Evolutionary conservation across 306 rosid genomes (phyloP).

Genomic region (Trichosanthes cucumerina): DNA sequence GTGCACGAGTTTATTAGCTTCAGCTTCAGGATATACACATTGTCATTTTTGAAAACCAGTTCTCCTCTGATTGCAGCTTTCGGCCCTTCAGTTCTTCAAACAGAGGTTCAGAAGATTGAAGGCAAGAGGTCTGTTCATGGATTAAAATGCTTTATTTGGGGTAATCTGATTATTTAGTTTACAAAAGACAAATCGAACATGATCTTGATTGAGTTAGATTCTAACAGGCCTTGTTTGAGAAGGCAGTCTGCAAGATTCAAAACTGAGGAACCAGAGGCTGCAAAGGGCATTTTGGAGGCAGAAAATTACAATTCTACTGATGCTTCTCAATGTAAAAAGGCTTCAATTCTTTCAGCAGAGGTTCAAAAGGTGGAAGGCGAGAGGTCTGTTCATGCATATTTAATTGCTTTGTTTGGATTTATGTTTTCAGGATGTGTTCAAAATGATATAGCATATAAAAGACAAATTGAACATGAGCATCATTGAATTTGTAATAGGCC

Average conservation of each 20-base stretch:
- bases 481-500: slow-evolving; percentile 28
- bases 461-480: slow-evolving; percentile 7
- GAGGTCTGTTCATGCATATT: slow-evolving; percentile 37
- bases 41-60: neutral
- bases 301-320: slow-evolving; percentile 1
- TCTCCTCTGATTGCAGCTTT: slow-evolving; percentile 34
- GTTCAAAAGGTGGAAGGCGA: slow-evolving; percentile 13
- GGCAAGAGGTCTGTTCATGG: slow-evolving; percentile 38
- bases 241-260: slow-evolving; percentile 36
- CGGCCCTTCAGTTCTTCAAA: slow-evolving; percentile 27
- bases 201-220: slow-evolving; percentile 10
- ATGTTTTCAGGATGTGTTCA: slow-evolving; percentile 15
- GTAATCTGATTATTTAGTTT: slow-evolving; percentile 12
- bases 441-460: slow-evolving; percentile 9
- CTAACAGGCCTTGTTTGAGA: slow-evolving; percentile 35
- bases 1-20: slow-evolving; percentile 2
- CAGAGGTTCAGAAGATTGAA: slow-evolving; percentile 23
- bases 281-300: slow-evolving; percentile 29
- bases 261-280: slow-evolving; percentile 26
- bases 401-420: slow-evolving; percentile 14
- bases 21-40: neutral
- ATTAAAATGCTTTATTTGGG: slow-evolving; percentile 15
- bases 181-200: slow-evolving; percentile 8
- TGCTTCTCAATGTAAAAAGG: slow-evolving; percentile 13
- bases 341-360: slow-evolving; percentile 11